Conservation (phyloP, 2,329 filamentous ascomycete genomes). For the Paecilomyces fulvus region DNA sequence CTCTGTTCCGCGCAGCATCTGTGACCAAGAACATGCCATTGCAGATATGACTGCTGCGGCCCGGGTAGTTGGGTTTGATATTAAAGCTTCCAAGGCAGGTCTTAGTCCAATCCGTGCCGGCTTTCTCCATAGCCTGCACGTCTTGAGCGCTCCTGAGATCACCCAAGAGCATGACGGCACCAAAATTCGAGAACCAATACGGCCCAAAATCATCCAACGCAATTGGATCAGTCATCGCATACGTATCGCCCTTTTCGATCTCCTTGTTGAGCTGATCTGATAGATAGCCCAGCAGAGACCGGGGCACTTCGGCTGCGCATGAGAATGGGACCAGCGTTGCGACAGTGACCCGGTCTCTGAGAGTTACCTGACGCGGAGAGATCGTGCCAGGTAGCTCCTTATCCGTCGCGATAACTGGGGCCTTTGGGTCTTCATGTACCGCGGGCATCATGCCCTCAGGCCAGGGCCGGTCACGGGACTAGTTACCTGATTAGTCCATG, state of each 20-base stretch:
- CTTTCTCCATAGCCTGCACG: constrained; percentile 39
- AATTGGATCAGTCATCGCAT: constrained; percentile 75
- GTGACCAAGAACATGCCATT: constrained; percentile 68
- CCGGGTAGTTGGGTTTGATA: constrained; percentile 89
- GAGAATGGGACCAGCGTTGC: constrained; percentile 78
- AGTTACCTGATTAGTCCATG: constrained; percentile 7
- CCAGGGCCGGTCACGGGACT: constrained; percentile 26
- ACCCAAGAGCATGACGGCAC: constrained; percentile 77
- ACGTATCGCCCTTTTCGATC: constrained; percentile 86
- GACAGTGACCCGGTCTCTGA: constrained; percentile 74
- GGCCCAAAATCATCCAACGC: constrained; percentile 64
- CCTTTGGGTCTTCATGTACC: constrained; percentile 25
- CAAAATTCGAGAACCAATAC: constrained; percentile 91
- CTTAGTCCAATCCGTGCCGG: constrained; percentile 64
- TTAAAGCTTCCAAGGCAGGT: constrained; percentile 85
- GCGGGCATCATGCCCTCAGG: constrained; percentile 25
- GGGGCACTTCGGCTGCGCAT: constrained; percentile 67
- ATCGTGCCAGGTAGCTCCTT: constrained; percentile 58
- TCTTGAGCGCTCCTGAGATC: constrained; percentile 58
- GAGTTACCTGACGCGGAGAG: constrained; percentile 65
- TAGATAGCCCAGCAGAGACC: constrained; percentile 65
- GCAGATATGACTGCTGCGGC: constrained; percentile 81
- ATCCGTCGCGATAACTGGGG: constrained; percentile 21
- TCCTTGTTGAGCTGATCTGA: constrained; percentile 80
- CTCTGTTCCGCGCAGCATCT: constrained; percentile 62